Percentiles rank a stretch among this genome's conserved stretches.
Conservation (phyloP, 1,139 yeast species). For the Yamadazyma triangularis region DNA sequence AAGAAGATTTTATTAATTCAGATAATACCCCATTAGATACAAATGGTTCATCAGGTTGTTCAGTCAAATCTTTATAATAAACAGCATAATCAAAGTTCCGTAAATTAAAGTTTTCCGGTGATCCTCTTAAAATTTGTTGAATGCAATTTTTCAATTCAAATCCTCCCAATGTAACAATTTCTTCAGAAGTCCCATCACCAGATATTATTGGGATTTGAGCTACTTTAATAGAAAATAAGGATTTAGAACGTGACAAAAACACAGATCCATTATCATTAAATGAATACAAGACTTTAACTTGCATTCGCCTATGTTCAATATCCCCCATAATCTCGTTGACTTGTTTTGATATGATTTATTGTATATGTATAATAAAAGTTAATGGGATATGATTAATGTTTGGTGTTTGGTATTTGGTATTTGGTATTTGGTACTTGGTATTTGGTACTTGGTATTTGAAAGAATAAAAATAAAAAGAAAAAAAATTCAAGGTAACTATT, state of each 20-base stretch:
- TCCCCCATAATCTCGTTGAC: conserved; percentile 10
- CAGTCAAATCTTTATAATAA: conserved; percentile 68
- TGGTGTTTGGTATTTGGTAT: too few species aligned
- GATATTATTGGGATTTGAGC: conserved; percentile 26
- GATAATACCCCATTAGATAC: conserved; percentile 69
- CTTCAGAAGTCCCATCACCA: conserved; percentile 24
- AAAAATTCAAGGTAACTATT: too few species aligned
- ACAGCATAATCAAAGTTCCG: conserved; percentile 57
- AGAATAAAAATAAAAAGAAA: too few species aligned
- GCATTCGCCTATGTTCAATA: conserved; percentile 37
- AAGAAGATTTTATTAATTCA: conserved; percentile 25
- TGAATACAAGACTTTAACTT: conserved; percentile 56
- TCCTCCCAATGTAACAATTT: conserved; percentile 49
- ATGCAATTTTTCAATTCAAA: conserved; percentile 51
- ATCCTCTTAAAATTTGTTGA: conserved; percentile 44
- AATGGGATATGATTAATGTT: too few species aligned
- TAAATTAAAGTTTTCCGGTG: conserved; percentile 56
- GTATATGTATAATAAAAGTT: too few species aligned
- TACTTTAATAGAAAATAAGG: conserved; percentile 42
- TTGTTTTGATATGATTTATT: neutral
- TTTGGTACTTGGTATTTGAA: too few species aligned
- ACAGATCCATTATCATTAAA: conserved; percentile 55
- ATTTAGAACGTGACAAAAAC: conserved; percentile 52
- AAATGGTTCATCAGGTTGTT: conserved; percentile 69
- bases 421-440: too few species aligned